Conservation (phyloP, 139 green algal genomes). For the Asterochloris sp. region DNA sequence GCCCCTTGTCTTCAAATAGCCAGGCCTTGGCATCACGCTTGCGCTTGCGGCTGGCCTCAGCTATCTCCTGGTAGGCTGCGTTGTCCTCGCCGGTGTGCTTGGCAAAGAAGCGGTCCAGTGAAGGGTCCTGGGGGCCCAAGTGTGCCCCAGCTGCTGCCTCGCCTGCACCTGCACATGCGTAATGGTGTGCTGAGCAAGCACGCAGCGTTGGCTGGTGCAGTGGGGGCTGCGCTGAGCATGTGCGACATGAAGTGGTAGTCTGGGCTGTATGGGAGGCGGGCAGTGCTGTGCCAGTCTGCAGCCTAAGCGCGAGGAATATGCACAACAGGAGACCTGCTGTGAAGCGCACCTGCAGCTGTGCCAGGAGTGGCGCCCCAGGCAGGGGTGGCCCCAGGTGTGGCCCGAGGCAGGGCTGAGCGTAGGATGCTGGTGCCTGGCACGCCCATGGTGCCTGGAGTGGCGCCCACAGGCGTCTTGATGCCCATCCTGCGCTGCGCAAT, state of each 20-base stretch:
- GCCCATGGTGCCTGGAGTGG: constrained; percentile 33
- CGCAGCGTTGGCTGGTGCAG: too few species aligned
- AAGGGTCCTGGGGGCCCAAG: constrained; percentile 12
- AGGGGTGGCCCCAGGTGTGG: not conserved
- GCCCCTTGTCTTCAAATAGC: constrained; percentile 29
- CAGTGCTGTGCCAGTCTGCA: not conserved
- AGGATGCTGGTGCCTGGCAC: constrained; percentile 30
- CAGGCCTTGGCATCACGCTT: constrained; percentile 17
- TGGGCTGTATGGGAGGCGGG: not conserved
- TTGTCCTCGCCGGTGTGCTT: constrained; percentile 85
- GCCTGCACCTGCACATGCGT: too few species aligned
- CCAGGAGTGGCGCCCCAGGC: not conserved
- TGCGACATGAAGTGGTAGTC: too few species aligned
- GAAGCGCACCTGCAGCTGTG: not conserved
- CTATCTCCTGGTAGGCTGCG: constrained; percentile 62
- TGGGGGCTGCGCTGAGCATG: too few species aligned
- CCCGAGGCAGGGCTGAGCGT: constrained; percentile 20
- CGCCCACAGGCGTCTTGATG: constrained; percentile 27
- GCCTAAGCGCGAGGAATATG: not conserved
- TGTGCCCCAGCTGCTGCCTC: too few species aligned
- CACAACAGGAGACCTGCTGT: not conserved
- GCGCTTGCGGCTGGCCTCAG: constrained; percentile 48
- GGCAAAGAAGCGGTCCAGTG: constrained; percentile 73
- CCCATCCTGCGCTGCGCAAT: constrained; percentile 70
- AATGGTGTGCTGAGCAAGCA: too few species aligned